Conservation (phyloP, 2,329 filamentous ascomycete genomes). For the Pestalotiopsis sp. region DNA sequence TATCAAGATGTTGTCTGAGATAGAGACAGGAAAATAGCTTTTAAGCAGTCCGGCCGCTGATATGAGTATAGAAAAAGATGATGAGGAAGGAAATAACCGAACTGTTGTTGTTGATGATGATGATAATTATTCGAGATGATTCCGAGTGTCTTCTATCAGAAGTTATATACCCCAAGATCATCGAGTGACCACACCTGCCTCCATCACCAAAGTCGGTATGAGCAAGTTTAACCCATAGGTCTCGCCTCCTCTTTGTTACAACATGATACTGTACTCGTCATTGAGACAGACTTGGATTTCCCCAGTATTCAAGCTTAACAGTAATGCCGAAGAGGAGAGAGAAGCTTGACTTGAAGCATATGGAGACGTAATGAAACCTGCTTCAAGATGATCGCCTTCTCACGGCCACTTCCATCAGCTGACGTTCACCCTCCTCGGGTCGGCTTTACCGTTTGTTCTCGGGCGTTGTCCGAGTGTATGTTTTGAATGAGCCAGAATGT, state of each 20-base stretch:
- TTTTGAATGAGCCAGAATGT: not conserved
- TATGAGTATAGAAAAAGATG: not conserved
- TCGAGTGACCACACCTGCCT: not conserved
- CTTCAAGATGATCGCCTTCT: not conserved
- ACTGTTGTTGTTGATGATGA: not conserved
- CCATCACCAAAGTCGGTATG: not conserved
- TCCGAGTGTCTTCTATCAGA: not conserved
- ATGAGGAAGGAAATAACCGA: not conserved
- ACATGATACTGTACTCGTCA: slow-evolving; percentile 5
- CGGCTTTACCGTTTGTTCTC: not conserved
- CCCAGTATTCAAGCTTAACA: slow-evolving; percentile 1
- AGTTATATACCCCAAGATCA: not conserved
- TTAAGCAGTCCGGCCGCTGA: slow-evolving; percentile 1
- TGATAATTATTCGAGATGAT: not conserved
- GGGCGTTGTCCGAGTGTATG: not conserved
- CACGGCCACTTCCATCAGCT: not conserved
- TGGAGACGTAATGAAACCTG: not conserved
- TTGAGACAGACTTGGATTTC: not conserved
- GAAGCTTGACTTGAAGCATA: not conserved
- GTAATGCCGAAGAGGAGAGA: not conserved
- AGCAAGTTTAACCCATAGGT: not conserved
- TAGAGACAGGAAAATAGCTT: not conserved
- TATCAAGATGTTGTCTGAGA: not conserved
- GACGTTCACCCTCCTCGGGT: not conserved
- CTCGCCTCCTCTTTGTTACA: not conserved